Evolutionary conservation across 148 eudicot genomes (phyloP), one percentile per base, ranked within the genome.

Genomic region (Chenopodium formosanum): DNA sequence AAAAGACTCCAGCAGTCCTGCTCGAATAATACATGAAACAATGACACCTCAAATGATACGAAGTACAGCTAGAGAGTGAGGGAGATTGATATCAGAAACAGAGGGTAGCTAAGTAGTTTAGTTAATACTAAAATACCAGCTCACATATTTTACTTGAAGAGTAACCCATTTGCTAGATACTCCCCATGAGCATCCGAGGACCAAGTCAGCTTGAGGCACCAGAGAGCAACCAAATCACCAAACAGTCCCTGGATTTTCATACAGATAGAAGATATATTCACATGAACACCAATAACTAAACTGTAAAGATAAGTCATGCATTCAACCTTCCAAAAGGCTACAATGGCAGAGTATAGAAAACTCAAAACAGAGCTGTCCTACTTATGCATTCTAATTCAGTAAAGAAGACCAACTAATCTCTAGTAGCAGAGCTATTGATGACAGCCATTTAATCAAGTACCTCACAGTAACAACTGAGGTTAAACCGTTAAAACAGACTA

Each of bases 391-490:
- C 71, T 52, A 65, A 27, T 40, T 75, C 50, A 23, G 60, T 17
- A 11, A 22, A 79, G 25, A 47, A 74, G 47, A 76, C 73, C 65
- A 76, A 69, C 78, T 71, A 46, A 63, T 80, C 50, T 65, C 62
- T 64, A 53, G 72, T 50, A 48, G 14, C 60, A 71, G 20, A 71
- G n/a, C 73, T 84, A 81, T 76, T 71, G 10, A 44, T 29, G 75
- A 83, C 60, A 77, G 46, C 19, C 68, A 62, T 81, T 50, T 22
- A 44, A 56, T 77, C 10, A 76, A 58, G 84, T 77, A 72, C 56
- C 81, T 56, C 75, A 19, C 73, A 73, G 47, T 56, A 66, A 23
- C 73, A 22, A 22, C 80, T 46, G 69, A 52, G 74, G 76, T 53
- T 62, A 40, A 34, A 34, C 37, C 37, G 37, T 34, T 34, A 34